Percentiles rank a stretch among this genome's conserved stretches.
Conservation (phyloP, 768 basidiomycete species). For the Ramaria sp. region DNA sequence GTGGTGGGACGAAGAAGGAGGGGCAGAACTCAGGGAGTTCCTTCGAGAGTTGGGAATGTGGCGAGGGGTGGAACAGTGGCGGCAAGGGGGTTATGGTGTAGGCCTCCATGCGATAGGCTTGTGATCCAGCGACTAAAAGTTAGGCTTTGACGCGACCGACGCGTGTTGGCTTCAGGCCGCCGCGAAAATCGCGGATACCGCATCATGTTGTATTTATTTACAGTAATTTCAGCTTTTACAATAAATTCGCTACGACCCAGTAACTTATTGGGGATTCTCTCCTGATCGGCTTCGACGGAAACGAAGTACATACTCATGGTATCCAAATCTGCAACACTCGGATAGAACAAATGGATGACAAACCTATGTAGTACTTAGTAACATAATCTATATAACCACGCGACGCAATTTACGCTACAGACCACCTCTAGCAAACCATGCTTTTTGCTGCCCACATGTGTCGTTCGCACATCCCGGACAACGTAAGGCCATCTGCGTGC, state of each 20-base stretch:
- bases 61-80: neutral
- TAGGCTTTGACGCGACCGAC: neutral
- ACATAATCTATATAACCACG: neutral
- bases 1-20: conserved; percentile 50
- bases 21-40: conserved; percentile 14
- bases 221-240: too few relatives aligned
- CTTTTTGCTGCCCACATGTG: conserved; percentile 79
- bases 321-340: too few relatives aligned
- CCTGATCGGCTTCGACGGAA: too few relatives aligned
- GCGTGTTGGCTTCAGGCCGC: neutral
- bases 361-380: neutral
- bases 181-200: too few relatives aligned
- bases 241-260: too few relatives aligned
- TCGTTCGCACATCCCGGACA: conserved; percentile 92
- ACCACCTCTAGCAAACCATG: conserved; percentile 80
- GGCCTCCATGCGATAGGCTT: neutral
- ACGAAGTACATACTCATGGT: too few relatives aligned
- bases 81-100: neutral
- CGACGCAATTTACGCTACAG: neutral
- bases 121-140: neutral
- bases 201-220: too few relatives aligned
- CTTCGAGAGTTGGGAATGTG: neutral
- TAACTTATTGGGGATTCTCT: too few relatives aligned
- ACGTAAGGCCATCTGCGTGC: conserved; percentile 72
- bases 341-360: too few relatives aligned